Evolutionary conservation across 192 early-diverging fungal genomes (phyloP), one percentile per base, ranked within the genome.

Genomic region (Podila epicladia): DNA sequence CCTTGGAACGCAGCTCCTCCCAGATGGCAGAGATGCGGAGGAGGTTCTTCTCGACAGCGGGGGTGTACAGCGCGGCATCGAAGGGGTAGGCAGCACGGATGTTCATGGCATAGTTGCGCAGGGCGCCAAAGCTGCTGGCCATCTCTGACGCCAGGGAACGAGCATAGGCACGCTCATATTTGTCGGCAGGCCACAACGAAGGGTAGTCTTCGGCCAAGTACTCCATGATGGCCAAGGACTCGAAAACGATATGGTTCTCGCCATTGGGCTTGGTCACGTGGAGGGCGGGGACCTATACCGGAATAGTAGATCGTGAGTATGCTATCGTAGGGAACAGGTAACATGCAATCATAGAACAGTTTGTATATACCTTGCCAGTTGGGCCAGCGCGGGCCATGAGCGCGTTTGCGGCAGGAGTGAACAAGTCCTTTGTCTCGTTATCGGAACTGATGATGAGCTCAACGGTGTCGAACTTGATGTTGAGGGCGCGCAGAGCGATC

Each of bases 181-280:
- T 63, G 31, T 75, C 78, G 20, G 51, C 24, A 3, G 83, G 83
- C 83, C 83, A 84, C 12, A 84, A 26, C 8, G 65, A 37, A 15
- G 77, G 83, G 62, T 75, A 70, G 22, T 82, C 83, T 78, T 83
- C 82, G 58, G 66, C 66, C 11, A 83, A 53, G 48, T 71, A 83
- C 28, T 83, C 82, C 41, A 83, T 29, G 35, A 83, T 78, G 5
- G 82, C 82, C 28, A 83, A 49, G 11, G 67, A 62, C 59, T 83
- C 82, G 71, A 78, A 78, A 22, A 83, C 33, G 32, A 83, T 78
- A 8, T 78, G 75, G 15, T 45, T 74, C 28, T 77, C 72, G 19
- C 75, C 82, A 1, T 50, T 45, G 0, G 38, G n/a, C 32, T 65
- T 73, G 7, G 24, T 11, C 0, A 74, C 71, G 37, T 83, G 82